These are phyloP conservation scores for Mycena chlorophos DNA, from an alignment of 768 basidiomycete genomes.

Conservation along the genomic window DNA sequence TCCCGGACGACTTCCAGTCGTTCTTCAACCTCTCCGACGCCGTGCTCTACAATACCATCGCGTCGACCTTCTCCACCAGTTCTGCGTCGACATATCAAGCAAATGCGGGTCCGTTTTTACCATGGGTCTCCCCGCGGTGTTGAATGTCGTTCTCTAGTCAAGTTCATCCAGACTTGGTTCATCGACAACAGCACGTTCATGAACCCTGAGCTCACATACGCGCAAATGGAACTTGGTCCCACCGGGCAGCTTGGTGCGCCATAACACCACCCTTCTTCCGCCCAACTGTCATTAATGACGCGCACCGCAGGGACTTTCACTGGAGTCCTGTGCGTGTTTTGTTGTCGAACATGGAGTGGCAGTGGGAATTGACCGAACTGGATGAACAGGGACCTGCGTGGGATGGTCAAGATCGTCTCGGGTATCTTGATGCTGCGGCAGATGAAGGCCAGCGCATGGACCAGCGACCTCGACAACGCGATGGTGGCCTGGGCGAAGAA, in stretches of 20 bases:
- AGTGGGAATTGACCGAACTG: not conserved
- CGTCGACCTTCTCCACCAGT: conserved; percentile 47
- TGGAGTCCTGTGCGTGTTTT: not conserved
- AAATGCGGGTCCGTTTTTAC: conserved; percentile 36
- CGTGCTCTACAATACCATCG: conserved; percentile 58
- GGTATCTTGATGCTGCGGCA: conserved; percentile 55
- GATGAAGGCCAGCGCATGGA: conserved; percentile 53
- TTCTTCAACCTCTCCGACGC: conserved; percentile 60
- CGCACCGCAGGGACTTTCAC: not conserved
- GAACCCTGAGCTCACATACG: conserved; percentile 65
- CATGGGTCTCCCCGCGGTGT: not conserved
- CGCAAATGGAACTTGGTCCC: conserved; percentile 49
- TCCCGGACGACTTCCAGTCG: conserved; percentile 55
- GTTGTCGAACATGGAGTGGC: not conserved
- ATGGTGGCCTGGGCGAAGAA: conserved; percentile 52
- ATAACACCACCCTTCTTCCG: not conserved
- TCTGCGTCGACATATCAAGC: conserved; percentile 41
- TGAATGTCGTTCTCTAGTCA: conserved; percentile 29
- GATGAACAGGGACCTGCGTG: conserved; percentile 53
- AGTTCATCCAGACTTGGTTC: conserved; percentile 60
- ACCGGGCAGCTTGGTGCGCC: conserved; percentile 41
- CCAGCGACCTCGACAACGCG: conserved; percentile 46
- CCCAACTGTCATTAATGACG: not conserved
- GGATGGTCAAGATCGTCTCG: conserved; percentile 55
- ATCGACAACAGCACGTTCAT: conserved; percentile 54